Evolutionary conservation across 176 grass and related monocot species (phyloP), one percentile per base, ranked within the genome.

Genomic region (Carex littledalei): DNA sequence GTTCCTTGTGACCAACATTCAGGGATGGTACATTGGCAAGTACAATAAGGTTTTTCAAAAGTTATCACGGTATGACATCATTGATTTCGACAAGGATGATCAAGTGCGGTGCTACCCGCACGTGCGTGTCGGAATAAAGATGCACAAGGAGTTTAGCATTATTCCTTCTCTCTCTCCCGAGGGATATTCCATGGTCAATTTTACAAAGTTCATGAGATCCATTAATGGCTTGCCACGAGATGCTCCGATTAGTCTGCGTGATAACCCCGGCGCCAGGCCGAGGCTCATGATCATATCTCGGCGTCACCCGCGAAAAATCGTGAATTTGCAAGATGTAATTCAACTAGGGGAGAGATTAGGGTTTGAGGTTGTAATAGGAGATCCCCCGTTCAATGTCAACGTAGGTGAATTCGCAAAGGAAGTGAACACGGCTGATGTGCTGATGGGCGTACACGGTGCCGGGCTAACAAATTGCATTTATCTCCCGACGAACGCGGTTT

Each of bases 91-190:
- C 84, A 85, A 58, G 34, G 94, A 95, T 66, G 87, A 91, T 26
- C 52, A 43, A 54, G 80, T 91, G 0, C 89, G 94, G 61, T 95
- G 94, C 89, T 95, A 91, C 85, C 91, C 91, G 0, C 31, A 69
- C 45, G 89, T 85, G 47, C 85, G 86, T 47, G 94, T 95, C 11
- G 94, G 94, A 7, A 86, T 95, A 86, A 84, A 85, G 18, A 89
- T 86, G 52, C 91, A 89, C 73, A 95, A 95, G 84, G 94, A 95
- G 73, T 95, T 95, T 85, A 95, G 94, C 91, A 95, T 95, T 68
- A 84, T 93, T 88, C 94, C 91, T n/a, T 63, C 17, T 11, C 15
- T 50, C 3, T 86, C 90, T 0, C 91, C 94, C 0, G 7, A 9
- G 6, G 89, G 87, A 4, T 91, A 95, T 86, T 86, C 91, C 80